A percentile compares a stretch with the other conserved stretches of the same genome.
phyloP scores from a whole-genome alignment of 164 flowering plant species.

The Chimonanthus praecox region DNA sequence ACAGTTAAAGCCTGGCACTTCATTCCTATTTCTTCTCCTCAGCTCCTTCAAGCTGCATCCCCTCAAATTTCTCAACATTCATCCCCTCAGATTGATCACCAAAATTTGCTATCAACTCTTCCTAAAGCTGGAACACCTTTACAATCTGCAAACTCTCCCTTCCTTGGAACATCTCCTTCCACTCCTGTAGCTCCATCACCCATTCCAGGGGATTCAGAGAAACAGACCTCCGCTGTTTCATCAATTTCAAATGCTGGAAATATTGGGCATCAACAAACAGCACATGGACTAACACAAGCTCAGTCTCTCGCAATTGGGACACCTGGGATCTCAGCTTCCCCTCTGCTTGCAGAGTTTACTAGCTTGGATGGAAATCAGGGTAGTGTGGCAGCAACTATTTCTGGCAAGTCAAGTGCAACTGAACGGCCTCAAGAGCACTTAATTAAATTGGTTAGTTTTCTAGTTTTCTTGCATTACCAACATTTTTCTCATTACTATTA shows the following conservation, averaged over 20 bases:
- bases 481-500: not conserved
- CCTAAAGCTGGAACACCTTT: conserved; percentile 66
- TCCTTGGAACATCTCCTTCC: conserved; percentile 74
- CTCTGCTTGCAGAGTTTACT: conserved; percentile 69
- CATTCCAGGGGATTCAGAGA: conserved; percentile 71
- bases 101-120: conserved; percentile 42
- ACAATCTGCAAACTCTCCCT: conserved; percentile 76
- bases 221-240: conserved; percentile 48
- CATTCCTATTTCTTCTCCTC: conserved; percentile 67
- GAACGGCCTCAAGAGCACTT: conserved; percentile 84
- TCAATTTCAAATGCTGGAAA: conserved; percentile 61
- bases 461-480: not conserved
- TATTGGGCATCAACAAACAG: conserved; percentile 44
- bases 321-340: conserved; percentile 96
- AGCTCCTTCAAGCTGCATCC: conserved; percentile 56
- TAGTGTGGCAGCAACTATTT: conserved; percentile 26
- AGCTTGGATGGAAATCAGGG: conserved; percentile 58
- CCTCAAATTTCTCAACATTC: conserved; percentile 74
- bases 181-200: conserved; percentile 86
- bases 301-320: conserved; percentile 81
- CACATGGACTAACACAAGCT: conserved; percentile 26
- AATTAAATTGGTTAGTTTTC: conserved; percentile 61
- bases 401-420: conserved; percentile 50
- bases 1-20: conserved; percentile 55
- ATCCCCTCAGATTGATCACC: conserved; percentile 85